A percentile compares a stretch with the other conserved stretches of the same genome.
phyloP scores from a whole-genome alignment of 768 basidiomycete genomes.

The Leucocoprinus sp. region DNA sequence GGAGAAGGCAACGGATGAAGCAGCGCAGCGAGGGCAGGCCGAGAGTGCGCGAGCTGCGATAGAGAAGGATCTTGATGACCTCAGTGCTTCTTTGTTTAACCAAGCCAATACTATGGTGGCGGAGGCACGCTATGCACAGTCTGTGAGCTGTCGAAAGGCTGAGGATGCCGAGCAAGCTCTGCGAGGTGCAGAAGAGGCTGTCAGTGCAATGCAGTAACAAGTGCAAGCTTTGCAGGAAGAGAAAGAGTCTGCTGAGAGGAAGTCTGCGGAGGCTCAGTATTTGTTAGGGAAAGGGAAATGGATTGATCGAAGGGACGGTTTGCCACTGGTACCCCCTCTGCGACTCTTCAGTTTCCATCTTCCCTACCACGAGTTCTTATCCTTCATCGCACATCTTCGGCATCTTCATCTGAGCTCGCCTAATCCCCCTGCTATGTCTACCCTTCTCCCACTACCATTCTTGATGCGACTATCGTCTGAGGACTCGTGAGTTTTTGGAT shows the following conservation, averaged over 20 bases:
- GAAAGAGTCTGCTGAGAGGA: slow-evolving; percentile 52
- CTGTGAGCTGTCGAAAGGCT: slow-evolving; percentile 64
- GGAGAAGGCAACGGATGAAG: slow-evolving; percentile 93
- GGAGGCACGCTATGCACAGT: slow-evolving; percentile 67
- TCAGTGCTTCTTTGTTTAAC: slow-evolving; percentile 82
- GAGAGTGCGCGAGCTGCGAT: slow-evolving; percentile 77
- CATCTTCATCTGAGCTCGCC: slow-evolving; percentile 53
- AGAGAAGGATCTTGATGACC: slow-evolving; percentile 91
- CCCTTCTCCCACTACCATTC: slow-evolving; percentile 73
- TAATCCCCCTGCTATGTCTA: slow-evolving; percentile 58
- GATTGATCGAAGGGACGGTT: slow-evolving; percentile 34
- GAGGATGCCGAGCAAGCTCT: slow-evolving; percentile 71
- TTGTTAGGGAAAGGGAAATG: slow-evolving; percentile 66
- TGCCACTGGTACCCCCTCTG: slow-evolving; percentile 14
- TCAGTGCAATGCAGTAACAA: slow-evolving; percentile 75
- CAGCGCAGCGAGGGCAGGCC: slow-evolving; percentile 82
- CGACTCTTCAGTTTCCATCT: slow-evolving; percentile 59
- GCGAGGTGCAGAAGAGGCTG: slow-evolving; percentile 79
- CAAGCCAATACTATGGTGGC: slow-evolving; percentile 99
- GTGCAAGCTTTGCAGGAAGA: slow-evolving; percentile 70
- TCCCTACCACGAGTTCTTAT: slow-evolving; percentile 74
- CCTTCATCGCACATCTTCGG: slow-evolving; percentile 73
- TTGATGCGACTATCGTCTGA: slow-evolving; percentile 66
- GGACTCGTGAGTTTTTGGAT: slow-evolving; percentile 62
- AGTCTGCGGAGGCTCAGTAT: slow-evolving; percentile 38